These are phyloP conservation scores for Neofusicoccum kwambonambiense DNA, from an alignment of 2,329 filamentous ascomycete genomes.

Conservation along the genomic window DNA sequence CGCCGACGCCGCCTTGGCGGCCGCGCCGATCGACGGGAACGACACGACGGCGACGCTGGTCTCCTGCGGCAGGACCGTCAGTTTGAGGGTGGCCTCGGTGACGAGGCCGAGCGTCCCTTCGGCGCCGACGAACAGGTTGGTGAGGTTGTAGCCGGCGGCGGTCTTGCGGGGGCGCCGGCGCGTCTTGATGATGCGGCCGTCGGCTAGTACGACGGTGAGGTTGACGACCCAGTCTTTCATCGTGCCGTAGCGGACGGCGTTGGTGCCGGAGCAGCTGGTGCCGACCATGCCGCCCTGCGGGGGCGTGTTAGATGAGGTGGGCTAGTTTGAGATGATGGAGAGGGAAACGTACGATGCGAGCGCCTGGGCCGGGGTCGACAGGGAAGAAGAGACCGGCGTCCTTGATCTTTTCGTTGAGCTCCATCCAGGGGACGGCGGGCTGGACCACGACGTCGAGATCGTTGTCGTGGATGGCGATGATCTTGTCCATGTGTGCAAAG, in stretches of 20 bases:
- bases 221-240: conserved; percentile 91
- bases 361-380: conserved; percentile 75
- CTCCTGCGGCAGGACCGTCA: conserved; percentile 72
- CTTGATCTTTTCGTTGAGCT: conserved; percentile 73
- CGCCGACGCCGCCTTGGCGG: conserved; percentile 69
- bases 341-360: conserved; percentile 33
- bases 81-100: conserved; percentile 78
- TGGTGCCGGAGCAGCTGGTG: conserved; percentile 72
- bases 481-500: conserved; percentile 82
- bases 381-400: conserved; percentile 83
- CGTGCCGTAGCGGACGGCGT: conserved; percentile 76
- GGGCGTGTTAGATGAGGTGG: conserved; percentile 77
- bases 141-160: conserved; percentile 80
- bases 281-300: conserved; percentile 77
- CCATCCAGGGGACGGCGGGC: conserved; percentile 89
- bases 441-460: conserved; percentile 94
- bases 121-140: conserved; percentile 74
- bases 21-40: conserved; percentile 74
- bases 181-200: conserved; percentile 78
- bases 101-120: conserved; percentile 80
- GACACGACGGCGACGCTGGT: conserved; percentile 76
- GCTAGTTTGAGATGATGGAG: conserved; percentile 62
- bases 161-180: conserved; percentile 71
- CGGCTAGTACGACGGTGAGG: conserved; percentile 75
- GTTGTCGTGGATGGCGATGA: conserved; percentile 74